Percentiles rank a stretch among this genome's conserved stretches.
Conservation (phyloP, 2,329 filamentous ascomycete genomes). For the Fusarium verrucosum region DNA sequence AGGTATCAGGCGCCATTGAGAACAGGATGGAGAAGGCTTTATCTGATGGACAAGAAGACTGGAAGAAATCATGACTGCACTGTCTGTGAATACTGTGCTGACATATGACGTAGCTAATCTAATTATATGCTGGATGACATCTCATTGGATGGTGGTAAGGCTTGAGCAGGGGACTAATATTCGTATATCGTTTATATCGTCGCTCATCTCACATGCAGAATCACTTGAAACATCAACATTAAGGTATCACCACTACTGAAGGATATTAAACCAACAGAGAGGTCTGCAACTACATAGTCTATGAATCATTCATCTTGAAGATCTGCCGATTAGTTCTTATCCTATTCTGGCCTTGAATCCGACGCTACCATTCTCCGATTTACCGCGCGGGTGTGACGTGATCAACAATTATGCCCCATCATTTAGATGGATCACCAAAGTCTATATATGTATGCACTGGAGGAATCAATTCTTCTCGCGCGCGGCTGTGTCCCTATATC, state of each 20-base stretch:
- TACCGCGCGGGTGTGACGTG: constrained; percentile 12
- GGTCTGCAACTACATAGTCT: no score
- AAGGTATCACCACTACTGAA: not conserved
- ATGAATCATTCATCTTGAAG: no score
- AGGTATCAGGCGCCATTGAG: not conserved
- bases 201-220: no score
- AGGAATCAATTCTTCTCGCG: fast-evolving
- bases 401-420: constrained; percentile 10
- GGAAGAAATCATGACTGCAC: not conserved
- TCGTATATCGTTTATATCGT: no score
- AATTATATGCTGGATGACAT: not conserved
- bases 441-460: not conserved
- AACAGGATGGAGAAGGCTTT: not conserved
- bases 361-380: not conserved
- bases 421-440: not conserved
- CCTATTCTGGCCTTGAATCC: not conserved
- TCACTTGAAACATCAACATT: not conserved
- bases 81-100: not conserved
- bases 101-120: not conserved
- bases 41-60: not conserved
- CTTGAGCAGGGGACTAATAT: no score
- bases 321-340: not conserved
- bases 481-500: fast-evolving
- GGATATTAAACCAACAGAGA: not conserved
- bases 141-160: no score